phyloP scores from a whole-genome alignment of 768 basidiomycete species.

The Termitomyces sp. region DNA sequence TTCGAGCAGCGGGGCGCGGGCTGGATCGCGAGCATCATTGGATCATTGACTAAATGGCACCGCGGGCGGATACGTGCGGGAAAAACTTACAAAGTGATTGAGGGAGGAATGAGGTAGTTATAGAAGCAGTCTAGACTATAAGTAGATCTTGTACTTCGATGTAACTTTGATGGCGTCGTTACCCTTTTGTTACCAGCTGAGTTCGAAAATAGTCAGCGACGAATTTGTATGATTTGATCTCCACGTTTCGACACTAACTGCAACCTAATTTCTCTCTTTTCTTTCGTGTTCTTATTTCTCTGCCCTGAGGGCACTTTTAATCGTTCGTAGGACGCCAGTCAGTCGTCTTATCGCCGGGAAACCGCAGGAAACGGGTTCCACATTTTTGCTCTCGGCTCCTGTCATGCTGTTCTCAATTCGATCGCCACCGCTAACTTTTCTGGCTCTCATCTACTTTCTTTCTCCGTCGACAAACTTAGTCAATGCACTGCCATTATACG shows the following conservation, averaged over 20 bases:
- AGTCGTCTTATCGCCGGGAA: constrained; percentile 30
- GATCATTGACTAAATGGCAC: constrained; percentile 35
- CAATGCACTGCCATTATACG: constrained; percentile 30
- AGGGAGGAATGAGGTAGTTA: constrained; percentile 55
- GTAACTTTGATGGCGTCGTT: constrained; percentile 6
- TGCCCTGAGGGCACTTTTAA: constrained; percentile 42
- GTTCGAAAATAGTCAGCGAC: constrained; percentile 14
- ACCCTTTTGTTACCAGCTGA: constrained; percentile 17
- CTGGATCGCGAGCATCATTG: constrained; percentile 50
- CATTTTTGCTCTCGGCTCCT: constrained; percentile 23
- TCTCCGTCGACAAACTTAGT: constrained; percentile 25
- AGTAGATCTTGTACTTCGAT: neutral
- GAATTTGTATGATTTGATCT: constrained; percentile 7
- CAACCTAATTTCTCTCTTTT: constrained; percentile 20
- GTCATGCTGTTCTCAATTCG: constrained; percentile 33
- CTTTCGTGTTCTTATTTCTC: constrained; percentile 19
- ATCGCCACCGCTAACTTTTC: constrained; percentile 24
- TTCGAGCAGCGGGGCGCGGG: constrained; percentile 78
- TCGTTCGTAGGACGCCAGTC: constrained; percentile 31
- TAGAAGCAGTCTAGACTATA: neutral
- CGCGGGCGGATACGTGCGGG: constrained; percentile 45
- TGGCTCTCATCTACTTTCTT: constrained; percentile 34
- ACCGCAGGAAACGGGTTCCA: constrained; percentile 49
- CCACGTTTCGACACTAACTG: neutral
- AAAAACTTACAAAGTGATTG: constrained; percentile 83